Percentiles rank a stretch among this genome's conserved stretches.
Evolutionary conservation across 768 basidiomycete genomes (phyloP).

Genomic region (Macrolepiota albuminosa): DNA sequence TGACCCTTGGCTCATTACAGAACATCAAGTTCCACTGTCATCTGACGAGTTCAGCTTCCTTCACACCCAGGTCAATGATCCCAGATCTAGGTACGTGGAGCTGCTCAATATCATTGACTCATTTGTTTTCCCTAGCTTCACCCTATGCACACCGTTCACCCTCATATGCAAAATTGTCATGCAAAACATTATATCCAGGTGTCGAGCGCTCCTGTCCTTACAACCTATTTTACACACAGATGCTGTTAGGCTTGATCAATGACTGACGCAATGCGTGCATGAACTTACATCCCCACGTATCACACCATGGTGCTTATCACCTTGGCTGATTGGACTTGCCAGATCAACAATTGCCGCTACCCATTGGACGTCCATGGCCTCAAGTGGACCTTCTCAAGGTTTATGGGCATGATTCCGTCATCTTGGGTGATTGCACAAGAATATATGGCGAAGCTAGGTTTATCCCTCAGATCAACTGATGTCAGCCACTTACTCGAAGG

Average conservation of each 20-base stretch:
- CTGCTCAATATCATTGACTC: not conserved
- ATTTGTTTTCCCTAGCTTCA: constrained; percentile 18
- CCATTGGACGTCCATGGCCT: constrained; percentile 6
- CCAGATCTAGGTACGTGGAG: constrained; percentile 5
- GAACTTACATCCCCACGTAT: constrained; percentile 12
- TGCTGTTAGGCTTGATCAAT: constrained; percentile 13
- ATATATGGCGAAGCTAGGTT: not conserved
- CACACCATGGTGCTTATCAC: constrained; percentile 14
- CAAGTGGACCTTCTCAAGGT: not conserved
- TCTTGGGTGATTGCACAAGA: constrained; percentile 15
- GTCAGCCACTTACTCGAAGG: not conserved
- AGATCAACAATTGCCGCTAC: constrained; percentile 4
- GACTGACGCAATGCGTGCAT: constrained; percentile 15
- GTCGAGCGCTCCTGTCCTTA: constrained; percentile 15
- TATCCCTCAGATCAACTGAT: constrained; percentile 6
- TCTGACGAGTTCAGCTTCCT: no score
- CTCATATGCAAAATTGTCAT: constrained; percentile 16
- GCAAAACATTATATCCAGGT: constrained; percentile 16
- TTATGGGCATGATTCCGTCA: constrained; percentile 2
- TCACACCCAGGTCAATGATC: no score
- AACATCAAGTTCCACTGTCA: no score
- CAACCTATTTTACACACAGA: constrained; percentile 11
- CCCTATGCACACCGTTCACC: constrained; percentile 14
- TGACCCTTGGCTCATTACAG: no score
- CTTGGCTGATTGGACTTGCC: constrained; percentile 15